These are phyloP conservation scores for Paracoccidioides lutzii DNA, from an alignment of 2,329 filamentous ascomycete species.

Conservation along the genomic window DNA sequence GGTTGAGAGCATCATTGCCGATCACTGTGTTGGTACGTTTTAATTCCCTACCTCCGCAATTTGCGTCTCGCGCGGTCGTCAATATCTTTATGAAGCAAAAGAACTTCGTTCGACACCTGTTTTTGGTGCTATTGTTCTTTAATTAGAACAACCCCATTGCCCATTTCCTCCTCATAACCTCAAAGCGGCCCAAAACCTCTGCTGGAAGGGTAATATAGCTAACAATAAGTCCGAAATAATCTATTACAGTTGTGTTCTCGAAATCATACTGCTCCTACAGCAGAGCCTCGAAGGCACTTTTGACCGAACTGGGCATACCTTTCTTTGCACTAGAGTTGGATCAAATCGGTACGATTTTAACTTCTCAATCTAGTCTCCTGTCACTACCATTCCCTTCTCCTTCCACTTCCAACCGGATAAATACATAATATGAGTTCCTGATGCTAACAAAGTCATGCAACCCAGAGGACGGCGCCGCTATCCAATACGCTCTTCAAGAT, in stretches of 20 bases:
- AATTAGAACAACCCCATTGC: background rate
- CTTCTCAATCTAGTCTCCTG: background rate
- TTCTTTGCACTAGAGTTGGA: conserved; percentile 73
- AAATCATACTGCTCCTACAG: conserved; percentile 98
- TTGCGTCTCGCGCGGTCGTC: background rate
- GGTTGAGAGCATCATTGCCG: conserved; percentile 74
- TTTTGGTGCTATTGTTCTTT: background rate
- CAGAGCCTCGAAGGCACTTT: conserved; percentile 59
- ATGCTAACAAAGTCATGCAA: conserved; percentile 7
- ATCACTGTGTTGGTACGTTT: conserved; percentile 66
- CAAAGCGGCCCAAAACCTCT: background rate
- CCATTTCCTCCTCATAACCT: too few relatives aligned
- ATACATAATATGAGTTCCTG: background rate
- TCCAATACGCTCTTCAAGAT: conserved; percentile 72
- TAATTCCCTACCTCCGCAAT: background rate
- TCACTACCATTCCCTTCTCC: background rate
- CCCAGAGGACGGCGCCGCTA: conserved; percentile 63
- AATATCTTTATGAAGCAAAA: background rate
- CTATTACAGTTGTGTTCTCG: conserved; percentile 76
- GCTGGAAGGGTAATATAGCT: background rate
- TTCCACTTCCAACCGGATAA: background rate
- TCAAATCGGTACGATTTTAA: conserved; percentile 52
- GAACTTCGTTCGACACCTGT: too few relatives aligned
- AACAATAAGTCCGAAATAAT: background rate
- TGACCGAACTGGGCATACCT: conserved; percentile 58